Evolutionary conservation across 73 alveolate genomes (phyloP).

Genomic region (Halteria grandinella): DNA sequence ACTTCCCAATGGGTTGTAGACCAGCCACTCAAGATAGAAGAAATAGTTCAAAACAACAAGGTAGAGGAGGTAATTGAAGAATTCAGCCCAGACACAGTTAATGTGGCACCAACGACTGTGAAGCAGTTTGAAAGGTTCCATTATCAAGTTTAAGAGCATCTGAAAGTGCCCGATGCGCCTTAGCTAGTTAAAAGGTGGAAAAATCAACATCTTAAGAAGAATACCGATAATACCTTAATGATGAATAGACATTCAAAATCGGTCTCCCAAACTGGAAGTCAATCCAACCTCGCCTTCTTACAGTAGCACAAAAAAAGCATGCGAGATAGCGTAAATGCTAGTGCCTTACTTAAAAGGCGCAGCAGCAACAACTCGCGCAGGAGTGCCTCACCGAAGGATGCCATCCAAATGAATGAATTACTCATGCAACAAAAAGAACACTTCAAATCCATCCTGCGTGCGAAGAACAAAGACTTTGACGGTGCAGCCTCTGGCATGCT

Average conservation of each 20-base stretch:
- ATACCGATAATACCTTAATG: too few relatives aligned
- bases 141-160: background rate
- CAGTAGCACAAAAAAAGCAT: background rate
- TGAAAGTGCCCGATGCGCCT: conserved; percentile 28
- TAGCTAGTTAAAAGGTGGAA: conserved; percentile 7
- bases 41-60: background rate
- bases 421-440: too few relatives aligned
- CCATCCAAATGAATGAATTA: too few relatives aligned
- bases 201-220: conserved; percentile 1
- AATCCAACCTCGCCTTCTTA: too few relatives aligned
- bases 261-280: too few relatives aligned
- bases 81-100: background rate
- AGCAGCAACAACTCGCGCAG: background rate
- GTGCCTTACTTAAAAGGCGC: background rate
- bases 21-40: background rate
- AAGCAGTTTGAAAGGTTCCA: conserved; percentile 31
- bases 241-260: too few relatives aligned
- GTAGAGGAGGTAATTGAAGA: background rate
- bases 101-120: conserved; percentile 1
- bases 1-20: conserved; percentile 33
- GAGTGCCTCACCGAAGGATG: too few relatives aligned
- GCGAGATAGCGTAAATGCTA: background rate
- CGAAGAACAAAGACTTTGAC: too few relatives aligned
- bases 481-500: too few relatives aligned
- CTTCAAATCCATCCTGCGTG: too few relatives aligned